phyloP scores from a whole-genome alignment of 495 filamentous ascomycete genomes.

The Mytilinidion resinicola region DNA sequence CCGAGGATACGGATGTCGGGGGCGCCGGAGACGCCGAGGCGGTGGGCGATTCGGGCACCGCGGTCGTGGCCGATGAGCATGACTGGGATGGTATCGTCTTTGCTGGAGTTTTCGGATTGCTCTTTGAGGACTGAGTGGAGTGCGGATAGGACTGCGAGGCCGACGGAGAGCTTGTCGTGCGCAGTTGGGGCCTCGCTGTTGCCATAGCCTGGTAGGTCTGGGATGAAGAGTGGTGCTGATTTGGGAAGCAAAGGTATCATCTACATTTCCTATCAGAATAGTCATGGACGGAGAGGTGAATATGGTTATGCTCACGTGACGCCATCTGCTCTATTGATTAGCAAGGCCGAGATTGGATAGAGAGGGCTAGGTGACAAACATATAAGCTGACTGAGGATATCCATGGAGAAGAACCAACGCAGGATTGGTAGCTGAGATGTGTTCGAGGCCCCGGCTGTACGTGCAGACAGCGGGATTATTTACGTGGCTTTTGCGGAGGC shows the following conservation, averaged over 20 bases:
- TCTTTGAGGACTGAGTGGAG: constrained; percentile 25
- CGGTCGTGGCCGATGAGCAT: constrained; percentile 45
- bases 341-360: neutral
- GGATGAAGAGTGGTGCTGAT: constrained; percentile 22
- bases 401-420: constrained; percentile 32
- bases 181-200: constrained; percentile 21
- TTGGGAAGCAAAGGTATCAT: constrained; percentile 26
- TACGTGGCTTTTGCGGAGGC: constrained; percentile 12
- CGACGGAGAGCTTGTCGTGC: constrained; percentile 38
- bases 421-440: constrained; percentile 16
- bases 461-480: constrained; percentile 14
- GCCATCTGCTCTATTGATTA: constrained; percentile 14
- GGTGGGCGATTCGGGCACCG: constrained; percentile 45
- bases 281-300: neutral
- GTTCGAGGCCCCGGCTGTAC: constrained; percentile 14
- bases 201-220: constrained; percentile 46
- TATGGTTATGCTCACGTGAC: constrained; percentile 14
- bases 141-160: constrained; percentile 35
- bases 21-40: constrained; percentile 37
- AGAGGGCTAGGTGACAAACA: constrained; percentile 8
- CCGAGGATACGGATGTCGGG: constrained; percentile 31
- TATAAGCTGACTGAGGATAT: constrained; percentile 29
- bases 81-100: constrained; percentile 13
- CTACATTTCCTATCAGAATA: neutral
- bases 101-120: neutral